Evolutionary conservation across 257 asterid genomes (phyloP), one percentile per base, ranked within the genome.

Genomic region (Lycium ferocissimum): DNA sequence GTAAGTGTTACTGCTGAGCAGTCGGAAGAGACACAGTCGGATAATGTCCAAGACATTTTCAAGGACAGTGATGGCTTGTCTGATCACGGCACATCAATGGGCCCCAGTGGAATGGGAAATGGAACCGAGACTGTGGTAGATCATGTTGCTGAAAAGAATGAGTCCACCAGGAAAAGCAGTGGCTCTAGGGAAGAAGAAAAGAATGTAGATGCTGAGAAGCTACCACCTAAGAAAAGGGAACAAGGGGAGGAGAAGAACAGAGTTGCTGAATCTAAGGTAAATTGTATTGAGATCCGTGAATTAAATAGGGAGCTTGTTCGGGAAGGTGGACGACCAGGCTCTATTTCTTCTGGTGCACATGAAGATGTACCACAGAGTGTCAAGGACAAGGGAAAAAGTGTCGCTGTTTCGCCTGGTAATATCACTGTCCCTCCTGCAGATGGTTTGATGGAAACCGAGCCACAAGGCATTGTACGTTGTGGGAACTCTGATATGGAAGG

Each of bases 361-460:
- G 95, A 89, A 88, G 91, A 88, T 67, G 84, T 86, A 57, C 65
- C 86, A 84, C 92, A 86, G 51, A 84, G 79, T 83, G 82, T 83
- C 85, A 92, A 91, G 89, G 97, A 92, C 71, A 95, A 95, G 92
- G 98, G 97, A 69, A 95, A 97, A 90, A 70, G 91, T 81, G 85
- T 93, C 61, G 92, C 89, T 56, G 35, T 89, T 49, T 85, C 87
- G 17, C 91, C 94, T 62, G 87, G 88, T 69, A 87, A 84, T 81
- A 81, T 78, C 80, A 73, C 78, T 80, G 82, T 56, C 84, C 61
- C 80, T 9, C 76, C 87, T 13, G 92, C 88, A 78, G 88, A 88
- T 88, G 88, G 83, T 87, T 84, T 88, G 87, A 85, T 84, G 72
- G 94, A 91, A 85, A 84, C 87, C 82, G 93, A 89, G 71, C 84